Percentiles rank a stretch among this genome's conserved stretches.
These are phyloP conservation scores for Skeletonema marinoi DNA, from an alignment of 108 stramenopile genomes.

Conservation along the genomic window DNA sequence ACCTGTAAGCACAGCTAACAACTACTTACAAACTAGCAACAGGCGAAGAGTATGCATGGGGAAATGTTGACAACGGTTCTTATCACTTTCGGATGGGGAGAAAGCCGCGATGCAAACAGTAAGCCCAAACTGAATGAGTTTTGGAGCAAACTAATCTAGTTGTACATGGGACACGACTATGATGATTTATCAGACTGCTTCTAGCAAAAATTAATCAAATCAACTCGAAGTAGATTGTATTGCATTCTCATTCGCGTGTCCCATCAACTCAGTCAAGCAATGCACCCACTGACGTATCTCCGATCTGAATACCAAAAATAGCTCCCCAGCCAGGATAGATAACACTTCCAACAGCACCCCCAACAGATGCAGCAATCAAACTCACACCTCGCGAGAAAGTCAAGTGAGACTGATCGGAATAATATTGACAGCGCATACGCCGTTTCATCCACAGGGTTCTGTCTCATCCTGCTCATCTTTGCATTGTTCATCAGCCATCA, in stretches of 20 bases:
- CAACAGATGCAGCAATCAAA: slow-evolving; percentile 45
- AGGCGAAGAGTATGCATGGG: slow-evolving; percentile 30
- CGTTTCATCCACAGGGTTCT: slow-evolving; percentile 19
- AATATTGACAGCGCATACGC: slow-evolving; percentile 41
- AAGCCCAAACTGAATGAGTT: slow-evolving; percentile 26
- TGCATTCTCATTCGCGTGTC: background rate
- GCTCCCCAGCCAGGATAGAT: slow-evolving; percentile 51
- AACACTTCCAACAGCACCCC: slow-evolving; percentile 39
- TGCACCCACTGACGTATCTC: slow-evolving; percentile 36
- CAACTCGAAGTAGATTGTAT: background rate
- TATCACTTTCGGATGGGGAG: slow-evolving; percentile 54
- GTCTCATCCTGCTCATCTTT: slow-evolving; percentile 11
- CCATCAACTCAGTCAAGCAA: slow-evolving; percentile 16
- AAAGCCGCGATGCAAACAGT: slow-evolving; percentile 26
- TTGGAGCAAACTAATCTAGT: slow-evolving; percentile 22
- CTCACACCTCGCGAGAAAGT: slow-evolving; percentile 28
- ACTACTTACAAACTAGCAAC: slow-evolving; percentile 53
- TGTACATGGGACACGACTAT: slow-evolving; percentile 49
- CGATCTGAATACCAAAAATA: slow-evolving; percentile 41
- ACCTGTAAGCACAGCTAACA: slow-evolving; percentile 44
- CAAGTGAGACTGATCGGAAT: slow-evolving; percentile 28
- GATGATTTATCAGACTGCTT: slow-evolving; percentile 45
- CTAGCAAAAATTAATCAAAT: background rate
- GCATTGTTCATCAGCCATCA: slow-evolving; percentile 2
- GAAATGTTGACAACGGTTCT: slow-evolving; percentile 40